Base-by-base conservation (phyloP, 345 rosid species). In the Citrus sinensis region DNA sequence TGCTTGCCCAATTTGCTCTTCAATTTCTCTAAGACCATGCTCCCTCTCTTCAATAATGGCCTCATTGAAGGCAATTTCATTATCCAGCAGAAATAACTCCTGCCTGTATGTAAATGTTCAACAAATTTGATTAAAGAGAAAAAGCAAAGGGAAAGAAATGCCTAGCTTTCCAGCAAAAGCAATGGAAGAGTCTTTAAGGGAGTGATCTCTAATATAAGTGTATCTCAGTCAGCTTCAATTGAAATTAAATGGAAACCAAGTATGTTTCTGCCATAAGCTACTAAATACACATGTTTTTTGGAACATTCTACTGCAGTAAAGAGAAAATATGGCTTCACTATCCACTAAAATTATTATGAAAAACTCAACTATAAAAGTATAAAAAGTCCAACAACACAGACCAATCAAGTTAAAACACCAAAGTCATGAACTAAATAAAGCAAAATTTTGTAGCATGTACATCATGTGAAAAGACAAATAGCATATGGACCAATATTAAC, bases 1-100 rank as follows among this genome's bases (percentile, higher is more conserved):
- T 25, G 83, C 89, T 82, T 91, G 77, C 68, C 89, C 94, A 81
- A 91, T 89, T 82, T 91, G 92, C 63, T 82, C 87, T 67, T 88
- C 84, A 63, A 89, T 83, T 49, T 89, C 94, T 83, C 86, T 82
- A 49, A 91, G 82, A 17, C 91, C 94, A 71, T 87, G 91, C 2
- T 88, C 94, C 79, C 94, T 84, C 84, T 91, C 94, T 46, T 91
- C 94, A 67, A 91, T 85, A 67, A 91, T 83, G 76, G 92, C 92
- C 82, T 91, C 94, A 74, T 91, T 91, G 83, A 91, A 91, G 68
- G 87, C 79, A 39, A 89, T 82, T 83, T 91, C 94, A 82, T 91
- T 91, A 81, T 88, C 91, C 80, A 88, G 79, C 40, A 89, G 85
- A 66, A 84, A 35, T 22, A 88, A 27, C 86, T 87, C 89, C 79